Evolutionary conservation across 805 yeast species (phyloP).

Genomic region (Barnettozyma pratensis): DNA sequence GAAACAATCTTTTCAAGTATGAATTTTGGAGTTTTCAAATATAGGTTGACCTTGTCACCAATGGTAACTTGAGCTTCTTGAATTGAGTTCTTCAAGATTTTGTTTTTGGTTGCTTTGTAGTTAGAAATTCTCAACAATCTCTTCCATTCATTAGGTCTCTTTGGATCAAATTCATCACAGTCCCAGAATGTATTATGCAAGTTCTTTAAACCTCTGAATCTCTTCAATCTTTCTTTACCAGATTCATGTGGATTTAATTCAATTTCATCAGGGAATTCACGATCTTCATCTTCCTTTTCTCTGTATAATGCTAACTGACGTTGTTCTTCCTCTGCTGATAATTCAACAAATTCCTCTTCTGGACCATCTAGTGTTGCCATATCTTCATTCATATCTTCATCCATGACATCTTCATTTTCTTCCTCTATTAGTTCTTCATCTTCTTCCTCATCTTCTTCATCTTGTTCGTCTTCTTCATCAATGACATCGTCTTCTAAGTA

Average conservation of each 20-base stretch:
- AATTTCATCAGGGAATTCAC: conserved; percentile 93
- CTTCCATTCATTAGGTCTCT: conserved; percentile 74
- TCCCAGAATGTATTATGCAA: conserved; percentile 83
- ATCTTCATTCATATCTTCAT: conserved; percentile 23
- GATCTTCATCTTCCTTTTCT: conserved; percentile 69
- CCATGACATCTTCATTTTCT: conserved; percentile 27
- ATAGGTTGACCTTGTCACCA: conserved; percentile 62
- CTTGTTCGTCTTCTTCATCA: conserved; percentile 23
- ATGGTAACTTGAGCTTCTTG: conserved; percentile 43
- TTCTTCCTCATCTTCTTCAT: conserved; percentile 16
- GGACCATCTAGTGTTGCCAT: conserved; percentile 27
- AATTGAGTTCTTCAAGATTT: conserved; percentile 53
- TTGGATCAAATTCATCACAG: conserved; percentile 71
- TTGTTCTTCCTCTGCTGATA: conserved; percentile 78
- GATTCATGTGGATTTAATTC: conserved; percentile 74
- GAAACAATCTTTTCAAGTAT: conserved; percentile 40
- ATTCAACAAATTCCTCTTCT: conserved; percentile 59
- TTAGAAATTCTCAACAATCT: conserved; percentile 70
- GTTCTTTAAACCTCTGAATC: conserved; percentile 86
- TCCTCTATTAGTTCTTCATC: conserved; percentile 22
- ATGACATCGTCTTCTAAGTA: conserved; percentile 49
- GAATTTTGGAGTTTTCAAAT: conserved; percentile 49
- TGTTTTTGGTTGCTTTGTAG: conserved; percentile 70
- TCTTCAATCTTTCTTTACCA: conserved; percentile 66
- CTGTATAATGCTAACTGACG: conserved; percentile 69